Conservation (phyloP, 140 eudicot genomes). For the Senecio squalidus region DNA sequence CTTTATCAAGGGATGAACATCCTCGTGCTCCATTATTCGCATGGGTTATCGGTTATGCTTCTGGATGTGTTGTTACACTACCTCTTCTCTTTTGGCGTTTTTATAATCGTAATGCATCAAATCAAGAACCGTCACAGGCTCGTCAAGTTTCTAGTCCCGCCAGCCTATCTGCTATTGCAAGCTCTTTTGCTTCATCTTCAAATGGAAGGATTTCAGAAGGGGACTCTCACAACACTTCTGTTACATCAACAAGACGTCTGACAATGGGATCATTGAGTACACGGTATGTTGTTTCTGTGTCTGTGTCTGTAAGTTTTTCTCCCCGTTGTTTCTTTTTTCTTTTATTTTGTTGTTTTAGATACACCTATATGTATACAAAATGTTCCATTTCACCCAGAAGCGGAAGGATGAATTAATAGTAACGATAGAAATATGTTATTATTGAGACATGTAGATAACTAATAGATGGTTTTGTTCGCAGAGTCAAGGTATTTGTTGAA, state of each 20-base stretch:
- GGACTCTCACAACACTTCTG: conserved; percentile 35
- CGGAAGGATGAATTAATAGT: background rate
- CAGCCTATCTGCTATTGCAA: conserved; percentile 33
- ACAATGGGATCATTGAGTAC: conserved; percentile 36
- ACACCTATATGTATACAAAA: background rate
- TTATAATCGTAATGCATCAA: conserved; percentile 44
- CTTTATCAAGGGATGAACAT: conserved; percentile 8
- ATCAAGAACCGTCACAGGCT: conserved; percentile 37
- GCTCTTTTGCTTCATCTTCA: conserved; percentile 41
- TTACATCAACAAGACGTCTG: conserved; percentile 37
- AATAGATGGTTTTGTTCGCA: conserved; percentile 20
- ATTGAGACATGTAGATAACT: conserved; percentile 12
- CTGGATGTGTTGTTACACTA: conserved; percentile 8
- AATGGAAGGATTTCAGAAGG: conserved; percentile 42
- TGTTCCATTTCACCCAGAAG: no score
- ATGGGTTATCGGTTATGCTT: conserved; percentile 17
- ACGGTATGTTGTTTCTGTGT: conserved; percentile 32
- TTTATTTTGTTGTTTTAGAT: background rate
- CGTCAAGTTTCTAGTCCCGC: conserved; percentile 46
- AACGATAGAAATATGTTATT: conserved; percentile 3
- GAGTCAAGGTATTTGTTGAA: conserved; percentile 67
- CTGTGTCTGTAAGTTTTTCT: background rate
- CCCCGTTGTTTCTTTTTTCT: background rate
- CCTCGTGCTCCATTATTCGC: conserved; percentile 15
- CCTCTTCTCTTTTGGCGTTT: conserved; percentile 16